Percentiles rank a stretch among this genome's conserved stretches.
These are phyloP conservation scores for Cryphonectria carpinicola DNA, from an alignment of 2,329 filamentous ascomycete species.

Conservation along the genomic window DNA sequence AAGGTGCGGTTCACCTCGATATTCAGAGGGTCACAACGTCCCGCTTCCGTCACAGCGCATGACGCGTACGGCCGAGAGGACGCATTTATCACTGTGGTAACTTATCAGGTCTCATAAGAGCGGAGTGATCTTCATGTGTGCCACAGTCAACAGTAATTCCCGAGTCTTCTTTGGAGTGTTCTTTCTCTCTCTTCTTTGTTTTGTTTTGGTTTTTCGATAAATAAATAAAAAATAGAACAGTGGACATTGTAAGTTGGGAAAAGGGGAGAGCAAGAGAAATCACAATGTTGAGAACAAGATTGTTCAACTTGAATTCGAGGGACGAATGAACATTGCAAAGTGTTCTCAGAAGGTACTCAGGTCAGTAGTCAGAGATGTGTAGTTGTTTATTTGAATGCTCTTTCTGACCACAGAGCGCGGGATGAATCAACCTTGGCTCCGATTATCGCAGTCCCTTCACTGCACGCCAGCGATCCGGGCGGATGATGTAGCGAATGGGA, in stretches of 20 bases:
- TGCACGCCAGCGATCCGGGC: background rate
- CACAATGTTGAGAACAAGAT: no score
- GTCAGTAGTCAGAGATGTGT: no score
- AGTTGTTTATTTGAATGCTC: background rate
- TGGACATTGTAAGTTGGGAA: no score
- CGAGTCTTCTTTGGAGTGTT: no score
- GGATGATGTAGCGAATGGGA: conserved; percentile 20
- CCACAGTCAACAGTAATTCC: background rate
- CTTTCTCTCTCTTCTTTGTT: no score
- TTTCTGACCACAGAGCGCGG: background rate
- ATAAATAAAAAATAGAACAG: no score
- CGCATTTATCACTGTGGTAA: background rate
- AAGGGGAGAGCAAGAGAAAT: no score
- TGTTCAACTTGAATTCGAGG: no score
- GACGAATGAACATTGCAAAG: no score
- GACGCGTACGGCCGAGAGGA: background rate
- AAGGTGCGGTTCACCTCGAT: background rate
- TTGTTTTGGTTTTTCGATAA: no score
- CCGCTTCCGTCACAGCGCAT: background rate
- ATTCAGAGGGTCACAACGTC: background rate
- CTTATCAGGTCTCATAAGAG: background rate
- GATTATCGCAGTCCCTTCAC: background rate
- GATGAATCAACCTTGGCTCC: background rate
- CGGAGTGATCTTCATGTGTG: background rate
- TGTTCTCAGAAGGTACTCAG: no score